phyloP scores from a whole-genome alignment of 2,329 filamentous ascomycete species.

The Colletotrichum sp. region DNA sequence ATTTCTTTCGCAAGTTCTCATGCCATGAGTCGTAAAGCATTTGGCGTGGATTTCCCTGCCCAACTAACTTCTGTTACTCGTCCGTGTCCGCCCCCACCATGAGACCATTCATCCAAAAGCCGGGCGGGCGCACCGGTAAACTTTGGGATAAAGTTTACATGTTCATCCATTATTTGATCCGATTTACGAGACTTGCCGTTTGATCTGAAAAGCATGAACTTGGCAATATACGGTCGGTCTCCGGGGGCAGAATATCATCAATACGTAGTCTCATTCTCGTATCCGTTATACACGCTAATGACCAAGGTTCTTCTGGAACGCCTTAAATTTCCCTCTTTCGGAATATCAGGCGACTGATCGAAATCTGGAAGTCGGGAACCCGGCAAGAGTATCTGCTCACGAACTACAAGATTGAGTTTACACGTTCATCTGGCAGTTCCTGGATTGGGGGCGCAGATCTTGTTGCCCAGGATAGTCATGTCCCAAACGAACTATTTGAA shows the following conservation, averaged over 20 bases:
- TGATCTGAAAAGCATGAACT: neutral
- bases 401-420: neutral
- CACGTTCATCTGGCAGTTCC: neutral
- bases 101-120: neutral
- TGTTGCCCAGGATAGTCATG: neutral
- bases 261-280: neutral
- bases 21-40: neutral
- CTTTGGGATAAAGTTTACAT: neutral
- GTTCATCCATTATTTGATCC: neutral
- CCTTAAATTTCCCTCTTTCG: fast-evolving
- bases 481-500: neutral
- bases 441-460: neutral
- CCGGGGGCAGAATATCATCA: neutral
- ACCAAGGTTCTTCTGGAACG: neutral
- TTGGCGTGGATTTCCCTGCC: neutral
- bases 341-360: neutral
- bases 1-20: neutral
- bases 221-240: neutral
- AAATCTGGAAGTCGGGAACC: neutral
- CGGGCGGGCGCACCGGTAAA: neutral
- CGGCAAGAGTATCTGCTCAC: fast-evolving
- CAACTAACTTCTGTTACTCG: neutral
- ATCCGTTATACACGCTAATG: neutral
- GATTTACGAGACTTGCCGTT: neutral
- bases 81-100: neutral